Evolutionary conservation across 2,329 filamentous ascomycete species (phyloP), one percentile per base, ranked within the genome.

Genomic region (Sporothrix globosa): DNA sequence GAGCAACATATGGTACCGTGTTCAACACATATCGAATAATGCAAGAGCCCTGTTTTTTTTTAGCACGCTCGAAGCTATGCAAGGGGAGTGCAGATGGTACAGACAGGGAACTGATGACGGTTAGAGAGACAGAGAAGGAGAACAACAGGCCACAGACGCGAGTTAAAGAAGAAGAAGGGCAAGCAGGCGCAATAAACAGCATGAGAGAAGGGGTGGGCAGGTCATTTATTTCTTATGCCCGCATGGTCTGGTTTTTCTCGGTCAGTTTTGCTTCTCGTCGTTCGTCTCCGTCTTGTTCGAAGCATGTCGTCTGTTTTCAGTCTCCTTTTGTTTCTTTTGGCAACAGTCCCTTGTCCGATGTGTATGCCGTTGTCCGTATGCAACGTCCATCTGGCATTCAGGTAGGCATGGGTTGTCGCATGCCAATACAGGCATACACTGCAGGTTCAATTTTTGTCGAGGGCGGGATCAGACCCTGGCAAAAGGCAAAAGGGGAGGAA

Each of bases 191-290:
- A 52, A 66, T 66, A 39, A 34, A 65, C 3, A 52, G 21, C 34
- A n/a, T 10, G 30, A 19, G 58, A 48, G 46, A 21, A 56, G 24
- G 39, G 67, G 67, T 69, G 67, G 67, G 54, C 44, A 61, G 53
- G 44, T 69, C 67, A 61, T 69, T 58, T 69, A 69, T 69, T 61
- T 69, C 46, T 52, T 21, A 41, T 41, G 39, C 41, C 67, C 41
- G 67, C 67, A 60, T 68, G 53, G 67, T 17, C 39, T 68, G 67
- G 34, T 66, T 30, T 50, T 30, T 66, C 46, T 52, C 44, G 19
- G 63, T 66, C 46, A 39, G 63, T 53, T 66, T 50, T 50, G 27
- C 46, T 52, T 4, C 27, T 24, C 24, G 46, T 52, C 30, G 41
- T 44, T 44, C 17, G 41, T 17, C 14, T 2, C 14, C 41, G 41